These are phyloP conservation scores for Parachlorella kessleri DNA, from an alignment of 139 green algal genomes.

Conservation along the genomic window DNA sequence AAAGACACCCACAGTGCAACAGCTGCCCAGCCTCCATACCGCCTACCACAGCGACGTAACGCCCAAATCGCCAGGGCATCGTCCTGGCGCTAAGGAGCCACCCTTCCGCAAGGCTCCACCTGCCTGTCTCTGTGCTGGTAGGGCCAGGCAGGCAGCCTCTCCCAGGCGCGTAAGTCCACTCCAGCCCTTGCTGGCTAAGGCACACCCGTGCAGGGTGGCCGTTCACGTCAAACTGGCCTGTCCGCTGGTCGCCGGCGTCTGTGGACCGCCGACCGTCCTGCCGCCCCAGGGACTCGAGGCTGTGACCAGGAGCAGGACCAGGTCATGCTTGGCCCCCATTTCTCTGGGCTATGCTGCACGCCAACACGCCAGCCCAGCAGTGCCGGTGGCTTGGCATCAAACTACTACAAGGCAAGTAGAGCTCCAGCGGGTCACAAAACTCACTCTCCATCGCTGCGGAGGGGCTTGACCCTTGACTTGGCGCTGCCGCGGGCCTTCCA, in stretches of 20 bases:
- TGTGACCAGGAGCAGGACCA: not conserved
- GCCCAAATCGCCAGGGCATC: not conserved
- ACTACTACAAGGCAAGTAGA: not conserved
- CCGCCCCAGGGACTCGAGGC: not conserved
- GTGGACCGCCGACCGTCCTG: not conserved
- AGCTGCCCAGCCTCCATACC: too few species aligned
- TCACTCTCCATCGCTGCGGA: not conserved
- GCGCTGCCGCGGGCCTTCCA: not conserved
- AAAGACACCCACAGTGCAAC: too few species aligned
- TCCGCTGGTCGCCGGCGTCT: not conserved
- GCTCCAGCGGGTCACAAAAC: not conserved
- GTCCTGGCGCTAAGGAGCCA: not conserved
- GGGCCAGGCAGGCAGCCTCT: too few species aligned
- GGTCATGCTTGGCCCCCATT: not conserved
- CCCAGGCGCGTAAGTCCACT: not conserved
- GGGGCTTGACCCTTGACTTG: not conserved
- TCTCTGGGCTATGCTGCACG: not conserved
- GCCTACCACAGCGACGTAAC: too few species aligned
- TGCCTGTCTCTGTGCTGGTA: too few species aligned
- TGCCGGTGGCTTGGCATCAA: not conserved
- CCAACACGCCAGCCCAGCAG: not conserved
- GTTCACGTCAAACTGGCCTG: not conserved
- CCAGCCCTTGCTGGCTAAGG: not conserved
- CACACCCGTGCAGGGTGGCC: not conserved
- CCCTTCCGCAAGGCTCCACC: not conserved